These are phyloP conservation scores for Myotisia sp. DNA, from an alignment of 2,329 filamentous ascomycete species.

Conservation along the genomic window DNA sequence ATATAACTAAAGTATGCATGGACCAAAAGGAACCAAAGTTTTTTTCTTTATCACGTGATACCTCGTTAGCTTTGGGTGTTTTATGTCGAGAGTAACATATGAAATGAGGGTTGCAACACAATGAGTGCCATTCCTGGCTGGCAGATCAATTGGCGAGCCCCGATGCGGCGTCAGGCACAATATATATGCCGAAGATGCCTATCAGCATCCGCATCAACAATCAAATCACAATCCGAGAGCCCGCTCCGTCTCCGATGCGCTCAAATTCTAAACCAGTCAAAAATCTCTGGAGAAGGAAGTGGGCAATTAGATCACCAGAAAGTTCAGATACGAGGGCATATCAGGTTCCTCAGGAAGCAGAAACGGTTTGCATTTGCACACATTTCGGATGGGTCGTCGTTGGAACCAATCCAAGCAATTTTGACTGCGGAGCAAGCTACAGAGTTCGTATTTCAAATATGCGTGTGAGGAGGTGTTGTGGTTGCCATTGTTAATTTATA, in stretches of 20 bases:
- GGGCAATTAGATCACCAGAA: slow-evolving; percentile 24
- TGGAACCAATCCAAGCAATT: slow-evolving; percentile 66
- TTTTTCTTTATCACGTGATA: too few species aligned
- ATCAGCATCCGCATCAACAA: slow-evolving; percentile 23
- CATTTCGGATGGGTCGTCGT: slow-evolving; percentile 73
- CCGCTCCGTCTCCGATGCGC: slow-evolving; percentile 23
- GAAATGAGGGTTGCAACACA: too few species aligned
- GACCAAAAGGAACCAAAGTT: too few species aligned
- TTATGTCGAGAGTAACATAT: too few species aligned
- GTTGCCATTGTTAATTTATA: slow-evolving; percentile 13
- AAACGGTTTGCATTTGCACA: slow-evolving; percentile 72
- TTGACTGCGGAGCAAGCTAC: slow-evolving; percentile 56
- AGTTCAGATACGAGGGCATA: slow-evolving; percentile 58
- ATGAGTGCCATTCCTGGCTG: slow-evolving; percentile 1
- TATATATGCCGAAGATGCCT: slow-evolving; percentile 28
- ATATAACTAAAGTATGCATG: too few species aligned
- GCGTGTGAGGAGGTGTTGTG: not conserved
- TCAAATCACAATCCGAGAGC: slow-evolving; percentile 15
- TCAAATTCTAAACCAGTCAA: slow-evolving; percentile 24
- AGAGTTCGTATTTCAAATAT: slow-evolving; percentile 42
- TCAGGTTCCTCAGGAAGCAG: slow-evolving; percentile 74
- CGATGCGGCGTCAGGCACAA: slow-evolving; percentile 14
- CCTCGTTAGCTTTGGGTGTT: too few species aligned
- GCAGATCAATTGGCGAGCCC: not conserved
- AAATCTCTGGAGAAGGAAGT: slow-evolving; percentile 11